Evolutionary conservation across 805 yeast genomes (phyloP), one percentile per base, ranked within the genome.

Genomic region (Candida silvatica): DNA sequence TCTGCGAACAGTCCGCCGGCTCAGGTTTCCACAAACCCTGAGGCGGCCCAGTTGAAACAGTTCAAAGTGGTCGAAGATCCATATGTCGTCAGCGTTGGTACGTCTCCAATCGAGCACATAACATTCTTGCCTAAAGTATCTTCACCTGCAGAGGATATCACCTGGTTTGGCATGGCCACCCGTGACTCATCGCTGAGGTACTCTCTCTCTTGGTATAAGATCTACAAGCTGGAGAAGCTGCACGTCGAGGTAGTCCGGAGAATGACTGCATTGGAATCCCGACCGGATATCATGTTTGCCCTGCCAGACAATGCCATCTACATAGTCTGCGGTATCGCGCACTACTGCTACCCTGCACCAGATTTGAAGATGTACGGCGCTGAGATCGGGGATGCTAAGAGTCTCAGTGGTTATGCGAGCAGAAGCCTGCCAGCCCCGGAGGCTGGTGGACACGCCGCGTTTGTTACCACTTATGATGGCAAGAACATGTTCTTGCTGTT

Each of bases 61-160:
- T 42, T 44, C 29, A 35, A 31, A 23, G 31, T 51, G 11, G 41
- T 51, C 25, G 49, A 41, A 15, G 20, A 35, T 5, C 54, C 54
- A 2, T 22, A 16, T 9, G 30, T 38, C 2, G 14, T 46, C 5
- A 29, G 33, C 14, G 29, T 51, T 15, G 51, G 50, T 0, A 5
- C 38, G 3, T 40, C 38, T 35, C 38, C 38, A 2, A 36, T 52
- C 2, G 32, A 38, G 8, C 28, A 33, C 17, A 30, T 46, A 6
- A 35, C 33, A 18, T 43, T 49, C 19, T 37, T 27, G 19, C 41
- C 2, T 15, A 18, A 14, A 17, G 27, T 19, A 17, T 29, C 3
- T 20, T 26, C 6, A 11, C 30, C 9, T 29, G 29, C 5, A 18
- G 24, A 27, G 41, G 41, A 15, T 34, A 15, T 7, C 4, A 27